These are phyloP conservation scores for Eucalyptus tenuipes DNA, from an alignment of 345 rosid genomes.

Conservation along the genomic window DNA sequence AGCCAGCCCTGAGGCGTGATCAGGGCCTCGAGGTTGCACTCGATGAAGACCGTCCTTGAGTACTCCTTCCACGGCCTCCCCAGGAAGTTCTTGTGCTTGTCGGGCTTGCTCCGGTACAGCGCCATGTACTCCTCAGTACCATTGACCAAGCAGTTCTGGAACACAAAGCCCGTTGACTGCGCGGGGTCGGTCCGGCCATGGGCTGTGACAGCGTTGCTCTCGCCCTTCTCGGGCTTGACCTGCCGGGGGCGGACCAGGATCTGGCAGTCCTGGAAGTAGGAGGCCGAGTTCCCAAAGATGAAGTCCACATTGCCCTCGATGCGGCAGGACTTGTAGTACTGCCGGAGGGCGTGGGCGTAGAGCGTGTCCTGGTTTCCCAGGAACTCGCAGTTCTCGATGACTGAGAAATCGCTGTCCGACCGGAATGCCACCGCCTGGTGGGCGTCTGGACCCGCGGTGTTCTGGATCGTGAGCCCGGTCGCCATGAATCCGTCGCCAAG, in stretches of 20 bases:
- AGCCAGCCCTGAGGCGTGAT: constrained; percentile 27
- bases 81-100: constrained; percentile 22
- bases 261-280: constrained; percentile 20
- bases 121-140: constrained; percentile 30
- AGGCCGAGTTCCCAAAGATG: constrained; percentile 39
- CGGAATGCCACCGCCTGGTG: constrained; percentile 38
- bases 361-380: constrained; percentile 34
- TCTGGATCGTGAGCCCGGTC: constrained; percentile 24
- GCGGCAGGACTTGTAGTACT: constrained; percentile 34
- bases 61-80: constrained; percentile 51
- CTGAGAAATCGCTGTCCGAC: constrained; percentile 25
- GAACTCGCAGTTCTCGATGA: constrained; percentile 28
- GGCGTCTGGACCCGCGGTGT: constrained; percentile 33
- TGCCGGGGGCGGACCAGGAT: constrained; percentile 27
- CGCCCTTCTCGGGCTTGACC: constrained; percentile 27
- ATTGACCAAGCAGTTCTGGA: constrained; percentile 20
- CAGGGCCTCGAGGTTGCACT: constrained; percentile 12
- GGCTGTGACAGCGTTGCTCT: constrained; percentile 25
- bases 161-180: constrained; percentile 32
- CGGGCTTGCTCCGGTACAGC: constrained; percentile 12
- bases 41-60: constrained; percentile 22
- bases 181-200: constrained; percentile 37
- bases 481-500: constrained; percentile 50
- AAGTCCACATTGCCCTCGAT: constrained; percentile 38
- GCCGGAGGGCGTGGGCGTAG: constrained; percentile 34